Base-by-base conservation (phyloP, 2,329 filamentous ascomycete species). In the Arthrobotrys pseudoclavata region DNA sequence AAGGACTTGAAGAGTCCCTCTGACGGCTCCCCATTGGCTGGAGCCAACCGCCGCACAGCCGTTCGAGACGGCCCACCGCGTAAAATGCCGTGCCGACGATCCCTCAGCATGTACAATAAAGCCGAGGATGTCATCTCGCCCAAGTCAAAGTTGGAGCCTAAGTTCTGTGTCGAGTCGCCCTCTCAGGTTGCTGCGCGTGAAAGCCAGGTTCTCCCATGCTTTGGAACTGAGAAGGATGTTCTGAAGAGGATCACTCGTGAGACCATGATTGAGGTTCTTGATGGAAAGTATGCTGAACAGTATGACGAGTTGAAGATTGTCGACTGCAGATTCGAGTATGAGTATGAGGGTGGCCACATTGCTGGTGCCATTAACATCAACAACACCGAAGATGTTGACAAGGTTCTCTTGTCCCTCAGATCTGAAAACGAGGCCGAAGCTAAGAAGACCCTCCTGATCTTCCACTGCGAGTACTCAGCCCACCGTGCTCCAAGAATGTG, bases 381-480 rank as follows among this genome's bases (percentile, higher is more conserved):
- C 85, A 93, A 97, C 86, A 97, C 97, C 85, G 95, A 99, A 82
- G 86, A 92, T 77, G 87, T 99, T 74, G 90, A 93, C 87, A 69
- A 90, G 94, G 80, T 99, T 60, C 97, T 99, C 22, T 53, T 76
- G 48, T 70, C 72, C 9, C 40, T 61, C 48, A 62, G 57, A 15
- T 61, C 60, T 13, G 61, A 76, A 84, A 85, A 89, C 70, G 81
- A 83, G 31, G 87, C 87, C 18, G 89, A 91, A 81, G 85, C 88
- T 55, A 88, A 91, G 61, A 91, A 90, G 80, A 96, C 94, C 0
- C 87, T 97, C 10, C 85, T 99, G 79, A 90, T 99, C 80, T 93
- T 99, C 82, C 96, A 99, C 85, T 99, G 96, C 88, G 96, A 99
- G 85, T 99, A 98, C 85, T 98, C 96, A 37, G 95, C 93, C 45